These are phyloP conservation scores for Petasospora rhodanensis DNA, from an alignment of 1,139 yeast species.

Conservation along the genomic window DNA sequence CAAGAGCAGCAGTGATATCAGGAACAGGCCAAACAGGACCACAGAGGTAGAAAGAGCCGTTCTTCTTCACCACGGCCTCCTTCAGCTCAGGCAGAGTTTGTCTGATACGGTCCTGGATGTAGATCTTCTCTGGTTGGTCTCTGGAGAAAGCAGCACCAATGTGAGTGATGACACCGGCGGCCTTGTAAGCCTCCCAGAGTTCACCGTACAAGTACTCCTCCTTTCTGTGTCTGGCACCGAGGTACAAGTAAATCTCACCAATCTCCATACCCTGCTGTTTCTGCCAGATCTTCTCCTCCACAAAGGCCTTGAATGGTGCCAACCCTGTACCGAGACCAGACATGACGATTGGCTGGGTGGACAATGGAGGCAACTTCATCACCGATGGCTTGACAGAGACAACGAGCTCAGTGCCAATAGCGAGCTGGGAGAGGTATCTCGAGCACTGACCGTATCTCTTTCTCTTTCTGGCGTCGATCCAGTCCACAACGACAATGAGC, in stretches of 20 bases:
- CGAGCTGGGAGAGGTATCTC: constrained; percentile 75
- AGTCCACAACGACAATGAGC: constrained; percentile 92
- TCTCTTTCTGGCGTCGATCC: constrained; percentile 87
- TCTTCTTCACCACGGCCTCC: constrained; percentile 69
- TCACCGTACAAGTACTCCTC: constrained; percentile 97
- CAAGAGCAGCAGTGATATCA: constrained; percentile 86
- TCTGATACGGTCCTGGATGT: constrained; percentile 90
- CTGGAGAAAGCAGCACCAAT: constrained; percentile 98
- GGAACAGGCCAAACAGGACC: constrained; percentile 99
- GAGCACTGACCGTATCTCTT: constrained; percentile 93
- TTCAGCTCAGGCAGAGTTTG: constrained; percentile 70
- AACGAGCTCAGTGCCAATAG: constrained; percentile 79
- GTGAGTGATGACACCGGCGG: constrained; percentile 88
- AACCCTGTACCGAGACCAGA: constrained; percentile 97
- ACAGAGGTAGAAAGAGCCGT: constrained; percentile 92
- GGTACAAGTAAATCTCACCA: constrained; percentile 82
- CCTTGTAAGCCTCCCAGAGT: constrained; percentile 93
- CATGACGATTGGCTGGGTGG: constrained; percentile 91
- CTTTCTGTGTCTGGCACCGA: constrained; percentile 94
- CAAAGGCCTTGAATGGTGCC: constrained; percentile 97
- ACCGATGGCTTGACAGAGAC: constrained; percentile 96
- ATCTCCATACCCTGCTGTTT: constrained; percentile 81
- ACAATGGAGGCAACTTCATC: constrained; percentile 87
- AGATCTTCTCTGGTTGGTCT: constrained; percentile 93
- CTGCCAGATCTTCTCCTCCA: constrained; percentile 95